phyloP scores from a whole-genome alignment of 257 asterid genomes.

The Fraxinus cuspidata region DNA sequence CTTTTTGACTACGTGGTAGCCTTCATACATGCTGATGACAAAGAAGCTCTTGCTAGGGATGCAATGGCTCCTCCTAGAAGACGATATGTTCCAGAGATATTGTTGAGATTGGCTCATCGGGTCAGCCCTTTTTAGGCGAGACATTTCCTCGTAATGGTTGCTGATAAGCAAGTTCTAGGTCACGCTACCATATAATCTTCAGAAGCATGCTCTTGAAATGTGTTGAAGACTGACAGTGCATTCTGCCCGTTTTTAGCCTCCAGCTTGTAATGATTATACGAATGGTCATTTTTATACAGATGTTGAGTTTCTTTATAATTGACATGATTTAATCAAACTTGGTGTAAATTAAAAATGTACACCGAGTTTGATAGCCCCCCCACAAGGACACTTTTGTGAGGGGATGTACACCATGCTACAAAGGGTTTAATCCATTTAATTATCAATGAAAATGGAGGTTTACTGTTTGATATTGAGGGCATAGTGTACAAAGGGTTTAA shows the following conservation, averaged over 20 bases:
- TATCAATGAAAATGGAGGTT: neutral
- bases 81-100: conserved; percentile 77
- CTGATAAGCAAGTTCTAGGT: conserved; percentile 6
- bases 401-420: no score
- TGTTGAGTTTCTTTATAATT: neutral
- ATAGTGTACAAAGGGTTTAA: no score
- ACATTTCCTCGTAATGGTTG: conserved; percentile 1
- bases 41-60: conserved; percentile 73
- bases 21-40: conserved; percentile 67
- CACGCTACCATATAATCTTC: neutral
- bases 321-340: neutral
- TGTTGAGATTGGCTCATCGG: conserved; percentile 62
- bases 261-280: conserved; percentile 6
- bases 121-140: conserved; percentile 73
- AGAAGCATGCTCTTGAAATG: conserved; percentile 4
- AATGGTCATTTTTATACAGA: conserved; percentile 1
- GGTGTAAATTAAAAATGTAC: no score
- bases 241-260: neutral
- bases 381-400: no score
- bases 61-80: conserved; percentile 70
- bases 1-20: conserved; percentile 71
- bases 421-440: no score
- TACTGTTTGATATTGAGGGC: neutral
- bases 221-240: neutral
- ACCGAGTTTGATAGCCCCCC: no score